These are phyloP conservation scores for Chrysophaeum taylorii DNA, from an alignment of 352 stramenopile species.

Conservation along the genomic window DNA sequence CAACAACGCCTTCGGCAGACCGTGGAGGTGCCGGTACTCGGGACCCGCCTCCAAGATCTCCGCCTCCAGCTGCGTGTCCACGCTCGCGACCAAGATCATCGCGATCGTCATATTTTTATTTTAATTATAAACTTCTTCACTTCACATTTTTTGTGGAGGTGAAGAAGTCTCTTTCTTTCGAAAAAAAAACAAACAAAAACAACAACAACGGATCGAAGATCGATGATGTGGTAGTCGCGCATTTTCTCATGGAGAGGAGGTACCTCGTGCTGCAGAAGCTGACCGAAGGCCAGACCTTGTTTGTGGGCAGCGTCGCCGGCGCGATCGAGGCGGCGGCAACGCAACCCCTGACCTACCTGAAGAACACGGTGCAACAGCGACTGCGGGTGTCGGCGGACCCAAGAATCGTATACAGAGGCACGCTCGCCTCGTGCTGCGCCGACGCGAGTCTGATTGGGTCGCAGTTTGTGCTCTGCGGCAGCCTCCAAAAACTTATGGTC, in stretches of 20 bases:
- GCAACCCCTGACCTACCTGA: slow-evolving; percentile 53
- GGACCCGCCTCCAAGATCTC: slow-evolving; percentile 19
- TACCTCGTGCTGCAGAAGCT: slow-evolving; percentile 32
- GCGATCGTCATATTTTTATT: slow-evolving; percentile 22
- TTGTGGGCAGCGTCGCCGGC: slow-evolving; percentile 52
- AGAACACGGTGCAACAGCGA: slow-evolving; percentile 56
- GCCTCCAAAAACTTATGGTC: slow-evolving; percentile 24
- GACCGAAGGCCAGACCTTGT: slow-evolving; percentile 52
- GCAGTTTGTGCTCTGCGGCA: neutral
- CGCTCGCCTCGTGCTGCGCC: slow-evolving; percentile 31
- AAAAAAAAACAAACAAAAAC: no score
- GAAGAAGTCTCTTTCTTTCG: no score
- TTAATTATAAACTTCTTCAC: no score
- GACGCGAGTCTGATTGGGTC: slow-evolving; percentile 18
- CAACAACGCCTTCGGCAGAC: slow-evolving; percentile 24
- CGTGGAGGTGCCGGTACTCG: slow-evolving; percentile 8
- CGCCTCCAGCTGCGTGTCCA: slow-evolving; percentile 22
- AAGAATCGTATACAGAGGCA: slow-evolving; percentile 46
- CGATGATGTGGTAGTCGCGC: no score
- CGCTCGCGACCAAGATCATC: slow-evolving; percentile 22
- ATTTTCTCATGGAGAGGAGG: neutral
- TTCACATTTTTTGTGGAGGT: no score
- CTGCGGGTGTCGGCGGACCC: slow-evolving; percentile 46
- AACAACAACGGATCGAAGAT: no score
- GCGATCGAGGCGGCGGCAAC: slow-evolving; percentile 41